Conservation (phyloP, 2,329 filamentous ascomycete genomes). For the Alternaria metachromatica region DNA sequence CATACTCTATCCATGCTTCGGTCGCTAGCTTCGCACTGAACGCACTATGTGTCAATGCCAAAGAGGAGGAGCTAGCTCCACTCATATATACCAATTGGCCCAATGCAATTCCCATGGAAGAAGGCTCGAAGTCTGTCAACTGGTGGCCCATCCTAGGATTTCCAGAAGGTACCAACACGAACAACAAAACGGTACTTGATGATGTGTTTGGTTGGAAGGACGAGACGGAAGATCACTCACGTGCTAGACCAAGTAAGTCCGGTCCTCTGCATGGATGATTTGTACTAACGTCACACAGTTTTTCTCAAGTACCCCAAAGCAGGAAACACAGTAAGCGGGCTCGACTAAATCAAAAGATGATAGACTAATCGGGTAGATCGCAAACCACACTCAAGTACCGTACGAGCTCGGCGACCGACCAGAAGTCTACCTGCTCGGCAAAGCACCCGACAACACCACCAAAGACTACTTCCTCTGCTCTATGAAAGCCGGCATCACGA, state of each 20-base stretch:
- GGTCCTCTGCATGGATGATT: not conserved
- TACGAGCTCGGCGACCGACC: slow-evolving; percentile 1
- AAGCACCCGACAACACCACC: slow-evolving; percentile 7
- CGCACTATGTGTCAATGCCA: slow-evolving; percentile 6
- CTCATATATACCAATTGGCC: slow-evolving; percentile 11
- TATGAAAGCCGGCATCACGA: slow-evolving; percentile 8
- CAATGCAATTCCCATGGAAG: slow-evolving; percentile 3
- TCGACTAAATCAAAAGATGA: fast-evolving
- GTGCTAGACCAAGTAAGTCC: slow-evolving; percentile 5
- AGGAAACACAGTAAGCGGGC: slow-evolving; percentile 3
- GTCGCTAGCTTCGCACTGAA: slow-evolving; percentile 12
- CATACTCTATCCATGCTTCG: slow-evolving; percentile 7
- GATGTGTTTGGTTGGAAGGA: slow-evolving; percentile 10
- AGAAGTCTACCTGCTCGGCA: slow-evolving; percentile 11
- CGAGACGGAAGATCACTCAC: slow-evolving; percentile 4
- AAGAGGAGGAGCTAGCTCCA: slow-evolving; percentile 6
- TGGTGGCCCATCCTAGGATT: slow-evolving; percentile 11
- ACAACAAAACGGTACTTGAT: slow-evolving; percentile 10
- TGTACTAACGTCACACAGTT: not conserved
- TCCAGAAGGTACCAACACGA: slow-evolving; percentile 2
- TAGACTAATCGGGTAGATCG: not conserved
- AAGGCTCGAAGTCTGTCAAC: slow-evolving; percentile 6
- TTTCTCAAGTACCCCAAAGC: slow-evolving; percentile 11
- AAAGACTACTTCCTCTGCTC: slow-evolving; percentile 12
- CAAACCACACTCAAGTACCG: slow-evolving; percentile 6